Evolutionary conservation across 73 alveolate species (phyloP).

Genomic region (Breviolum minutum): DNA sequence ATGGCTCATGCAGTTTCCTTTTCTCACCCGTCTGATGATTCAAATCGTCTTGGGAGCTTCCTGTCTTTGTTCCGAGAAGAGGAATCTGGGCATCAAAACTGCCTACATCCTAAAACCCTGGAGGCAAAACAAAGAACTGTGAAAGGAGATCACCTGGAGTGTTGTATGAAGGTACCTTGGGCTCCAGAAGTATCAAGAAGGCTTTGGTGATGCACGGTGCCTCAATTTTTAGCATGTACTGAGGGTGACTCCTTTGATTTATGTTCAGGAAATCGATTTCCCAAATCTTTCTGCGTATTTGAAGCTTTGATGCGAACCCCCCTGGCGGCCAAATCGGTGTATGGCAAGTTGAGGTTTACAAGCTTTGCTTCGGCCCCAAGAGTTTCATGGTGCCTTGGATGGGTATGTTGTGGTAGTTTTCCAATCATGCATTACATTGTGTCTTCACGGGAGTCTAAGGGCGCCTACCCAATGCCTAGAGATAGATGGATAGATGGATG

Average conservation of each 20-base stretch:
- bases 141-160: no score
- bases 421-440: no score
- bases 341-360: constrained; percentile 24
- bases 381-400: constrained; percentile 65
- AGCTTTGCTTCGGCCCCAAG: constrained; percentile 91
- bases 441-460: no score
- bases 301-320: not conserved
- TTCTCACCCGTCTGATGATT: no score
- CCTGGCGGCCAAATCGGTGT: no score
- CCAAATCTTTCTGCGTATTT: not conserved
- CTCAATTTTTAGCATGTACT: no score
- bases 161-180: constrained; percentile 56
- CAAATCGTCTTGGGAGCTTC: no score
- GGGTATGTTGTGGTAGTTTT: not conserved
- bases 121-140: no score
- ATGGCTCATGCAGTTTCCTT: not conserved
- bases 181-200: constrained; percentile 82
- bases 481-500: no score
- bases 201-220: constrained; percentile 42
- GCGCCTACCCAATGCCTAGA: no score
- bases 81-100: not conserved
- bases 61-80: no score
- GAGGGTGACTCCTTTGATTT: not conserved
- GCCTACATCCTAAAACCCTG: not conserved
- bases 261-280: not conserved